phyloP scores from a whole-genome alignment of 768 basidiomycete genomes.

The Lactarius hatsudake region DNA sequence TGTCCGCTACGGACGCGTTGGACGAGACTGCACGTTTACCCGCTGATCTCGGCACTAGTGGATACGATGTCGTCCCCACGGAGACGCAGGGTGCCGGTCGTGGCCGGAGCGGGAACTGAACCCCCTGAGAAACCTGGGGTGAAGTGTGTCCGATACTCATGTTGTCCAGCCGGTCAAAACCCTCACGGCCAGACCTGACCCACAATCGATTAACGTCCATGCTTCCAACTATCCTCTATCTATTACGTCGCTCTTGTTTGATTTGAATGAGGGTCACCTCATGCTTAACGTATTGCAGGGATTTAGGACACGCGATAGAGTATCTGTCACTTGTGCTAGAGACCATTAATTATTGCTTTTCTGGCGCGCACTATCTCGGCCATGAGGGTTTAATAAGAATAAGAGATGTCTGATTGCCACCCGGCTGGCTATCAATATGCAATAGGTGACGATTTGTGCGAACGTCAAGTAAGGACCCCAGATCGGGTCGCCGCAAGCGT shows the following conservation, averaged over 20 bases:
- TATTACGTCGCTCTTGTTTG: not conserved
- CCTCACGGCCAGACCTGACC: not conserved
- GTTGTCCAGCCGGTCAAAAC: not conserved
- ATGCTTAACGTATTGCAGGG: not conserved
- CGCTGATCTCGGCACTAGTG: conserved; percentile 74
- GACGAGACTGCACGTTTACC: conserved; percentile 86
- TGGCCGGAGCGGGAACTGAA: conserved; percentile 10
- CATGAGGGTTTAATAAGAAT: conserved; percentile 12
- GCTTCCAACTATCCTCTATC: not conserved
- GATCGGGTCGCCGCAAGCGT: not conserved
- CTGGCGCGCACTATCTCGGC: not conserved
- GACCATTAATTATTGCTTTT: not conserved
- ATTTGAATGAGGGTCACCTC: not conserved
- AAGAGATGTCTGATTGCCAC: conserved; percentile 8
- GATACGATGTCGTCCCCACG: conserved; percentile 74
- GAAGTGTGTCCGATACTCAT: not conserved
- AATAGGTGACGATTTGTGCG: not conserved
- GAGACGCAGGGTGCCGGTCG: conserved; percentile 24
- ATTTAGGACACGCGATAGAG: not conserved
- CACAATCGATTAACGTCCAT: not conserved
- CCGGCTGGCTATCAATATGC: not conserved
- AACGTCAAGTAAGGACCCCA: not conserved
- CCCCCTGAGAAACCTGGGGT: not conserved
- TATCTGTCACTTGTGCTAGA: not conserved
- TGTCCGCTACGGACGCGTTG: conserved; percentile 57